These are phyloP conservation scores for Tricholoma sp. DNA, from an alignment of 768 basidiomycete genomes.

Conservation along the genomic window DNA sequence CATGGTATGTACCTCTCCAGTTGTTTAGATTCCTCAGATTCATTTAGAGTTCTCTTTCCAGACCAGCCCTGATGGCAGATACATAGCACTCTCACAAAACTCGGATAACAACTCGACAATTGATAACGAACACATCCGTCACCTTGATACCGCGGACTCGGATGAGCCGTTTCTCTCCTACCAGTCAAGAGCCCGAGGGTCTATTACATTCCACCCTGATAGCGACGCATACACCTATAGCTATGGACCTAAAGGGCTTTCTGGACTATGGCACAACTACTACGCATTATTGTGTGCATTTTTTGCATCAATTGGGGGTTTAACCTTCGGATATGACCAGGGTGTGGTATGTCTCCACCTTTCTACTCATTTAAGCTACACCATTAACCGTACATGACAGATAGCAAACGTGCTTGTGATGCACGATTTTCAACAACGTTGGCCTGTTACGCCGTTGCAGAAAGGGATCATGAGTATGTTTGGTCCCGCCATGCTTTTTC, in stretches of 20 bases:
- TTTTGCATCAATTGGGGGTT: conserved; percentile 72
- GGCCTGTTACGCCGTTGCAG: conserved; percentile 68
- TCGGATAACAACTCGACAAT: conserved; percentile 1
- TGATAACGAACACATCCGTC: conserved; percentile 2
- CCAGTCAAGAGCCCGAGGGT: conserved; percentile 18
- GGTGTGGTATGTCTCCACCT: conserved; percentile 46
- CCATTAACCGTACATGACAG: conserved; percentile 16
- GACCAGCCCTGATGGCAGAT: conserved; percentile 14
- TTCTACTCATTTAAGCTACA: background rate
- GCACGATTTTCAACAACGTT: conserved; percentile 63
- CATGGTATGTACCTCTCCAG: background rate
- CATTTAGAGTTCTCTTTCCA: background rate
- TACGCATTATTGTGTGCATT: conserved; percentile 64
- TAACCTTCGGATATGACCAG: conserved; percentile 82
- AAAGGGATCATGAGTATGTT: conserved; percentile 72
- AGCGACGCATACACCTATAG: conserved; percentile 53
- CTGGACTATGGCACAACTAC: conserved; percentile 58
- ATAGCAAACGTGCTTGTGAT: conserved; percentile 85
- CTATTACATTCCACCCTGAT: conserved; percentile 30
- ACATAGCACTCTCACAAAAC: conserved; percentile 12
- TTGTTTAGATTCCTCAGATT: background rate
- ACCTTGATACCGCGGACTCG: background rate
- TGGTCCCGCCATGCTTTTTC: background rate
- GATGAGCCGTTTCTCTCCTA: conserved; percentile 10
- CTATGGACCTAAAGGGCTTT: conserved; percentile 67